Base-by-base conservation (phyloP, 2,329 filamentous ascomycete genomes). In the Aspergillus fijiensis region DNA sequence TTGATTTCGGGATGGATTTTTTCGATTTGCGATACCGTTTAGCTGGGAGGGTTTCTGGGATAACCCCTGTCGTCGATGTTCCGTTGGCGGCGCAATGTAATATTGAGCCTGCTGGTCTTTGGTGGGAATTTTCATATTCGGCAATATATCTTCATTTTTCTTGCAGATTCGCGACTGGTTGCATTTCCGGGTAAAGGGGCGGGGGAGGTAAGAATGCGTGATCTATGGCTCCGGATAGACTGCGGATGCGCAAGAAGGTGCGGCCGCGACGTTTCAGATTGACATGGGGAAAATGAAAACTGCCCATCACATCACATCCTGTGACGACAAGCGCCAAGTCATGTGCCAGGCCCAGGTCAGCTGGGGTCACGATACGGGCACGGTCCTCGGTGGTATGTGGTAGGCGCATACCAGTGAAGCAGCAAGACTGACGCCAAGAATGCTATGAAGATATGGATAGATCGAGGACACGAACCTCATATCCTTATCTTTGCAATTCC, bases 61-160 rank as follows among this genome's bases (percentile, higher is more conserved):
- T 39, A 57, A 51, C 60, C 49, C 51, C 58, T 47, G 23, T 55
- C 19, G n/a, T 55, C 49, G 56, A 27, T 50, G 29, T 61, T 58
- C 47, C 49, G 23, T 53, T 25, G 56, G 55, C 33, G 29, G 25
- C n/a, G 27, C 53, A 51, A 1, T 53, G 27, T 59, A 57, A 35
- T 56, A 14, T n/a, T 49, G 27, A 2, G 49, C 27, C 25, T 31
- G 21, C 21, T 29, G 2, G 3, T 25, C 2, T 21, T 33, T 3
- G 9, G 25, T 55, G 48, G 23, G 23, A 3, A 4, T 19, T 35
- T 54, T 55, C 16, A 57, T 53, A 57, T 51, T 50, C 47, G 55
- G 52, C 31, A 61, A 63, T 60, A 60, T 58, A 60, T 19, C 51
- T 47, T 55, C 23, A 14, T 12, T n/a, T 50, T 51, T 58, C 55